Evolutionary conservation across 139 green algal species (phyloP).

Genomic region (Gonium pectorale): DNA sequence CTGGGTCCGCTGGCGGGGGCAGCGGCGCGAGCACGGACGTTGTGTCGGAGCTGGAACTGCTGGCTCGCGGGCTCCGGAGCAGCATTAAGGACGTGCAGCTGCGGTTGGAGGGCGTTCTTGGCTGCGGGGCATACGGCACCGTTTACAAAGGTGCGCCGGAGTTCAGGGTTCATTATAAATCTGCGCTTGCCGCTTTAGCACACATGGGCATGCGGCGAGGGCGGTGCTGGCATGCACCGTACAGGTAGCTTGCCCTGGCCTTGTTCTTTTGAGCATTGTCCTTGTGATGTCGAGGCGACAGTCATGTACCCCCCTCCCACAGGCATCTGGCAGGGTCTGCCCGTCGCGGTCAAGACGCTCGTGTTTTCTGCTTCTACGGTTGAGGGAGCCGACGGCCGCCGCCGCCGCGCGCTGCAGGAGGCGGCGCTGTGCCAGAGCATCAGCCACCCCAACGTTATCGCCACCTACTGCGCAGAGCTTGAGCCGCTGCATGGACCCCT

Average conservation of each 20-base stretch:
- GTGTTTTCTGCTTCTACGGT: constrained; percentile 23
- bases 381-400: background rate
- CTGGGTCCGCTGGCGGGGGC: background rate
- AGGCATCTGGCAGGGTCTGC: constrained; percentile 48
- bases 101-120: constrained; percentile 13
- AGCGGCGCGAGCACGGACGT: background rate
- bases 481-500: background rate
- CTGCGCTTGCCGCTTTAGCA: too few relatives aligned
- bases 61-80: constrained; percentile 7
- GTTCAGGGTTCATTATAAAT: background rate
- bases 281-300: too few relatives aligned
- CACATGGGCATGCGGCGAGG: background rate
- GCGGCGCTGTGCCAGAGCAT: constrained; percentile 48
- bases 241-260: background rate
- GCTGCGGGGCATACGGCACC: constrained; percentile 15
- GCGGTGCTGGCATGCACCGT: background rate
- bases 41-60: background rate
- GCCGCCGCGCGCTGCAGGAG: constrained; percentile 41
- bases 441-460: constrained; percentile 2
- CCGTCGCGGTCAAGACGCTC: constrained; percentile 42
- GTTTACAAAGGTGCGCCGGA: constrained; percentile 23
- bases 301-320: background rate
- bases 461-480: background rate
- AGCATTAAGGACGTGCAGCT: constrained; percentile 27
- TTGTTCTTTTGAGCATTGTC: background rate